phyloP scores from a whole-genome alignment of 345 rosid species.

The Rhodamnia argentea region DNA sequence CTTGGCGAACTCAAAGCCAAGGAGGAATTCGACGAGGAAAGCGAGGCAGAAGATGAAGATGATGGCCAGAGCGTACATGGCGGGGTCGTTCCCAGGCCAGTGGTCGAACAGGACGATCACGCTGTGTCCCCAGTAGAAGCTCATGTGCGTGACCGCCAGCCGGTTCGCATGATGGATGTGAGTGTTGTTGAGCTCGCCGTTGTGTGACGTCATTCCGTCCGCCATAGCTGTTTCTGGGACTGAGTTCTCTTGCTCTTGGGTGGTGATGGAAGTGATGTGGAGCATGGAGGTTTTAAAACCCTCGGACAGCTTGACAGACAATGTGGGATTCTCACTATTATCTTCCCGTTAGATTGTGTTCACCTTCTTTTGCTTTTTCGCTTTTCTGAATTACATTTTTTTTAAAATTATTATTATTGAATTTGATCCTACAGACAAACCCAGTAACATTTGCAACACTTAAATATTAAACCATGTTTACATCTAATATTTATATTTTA shows the following conservation, averaged over 20 bases:
- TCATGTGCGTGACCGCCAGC: conserved; percentile 17
- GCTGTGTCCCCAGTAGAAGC: conserved; percentile 65
- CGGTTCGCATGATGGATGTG: neutral
- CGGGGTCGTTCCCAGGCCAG: conserved; percentile 60
- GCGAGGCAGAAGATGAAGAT: conserved; percentile 53
- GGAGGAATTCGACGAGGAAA: conserved; percentile 45
- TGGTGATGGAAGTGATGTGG: neutral
- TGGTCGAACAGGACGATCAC: conserved; percentile 51
- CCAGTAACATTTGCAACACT: neutral
- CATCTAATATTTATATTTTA: too few species aligned
- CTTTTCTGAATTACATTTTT: neutral
- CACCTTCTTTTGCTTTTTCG: neutral
- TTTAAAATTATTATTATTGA: neutral
- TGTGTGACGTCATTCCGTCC: neutral
- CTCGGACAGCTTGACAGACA: neutral
- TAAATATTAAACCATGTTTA: too few species aligned
- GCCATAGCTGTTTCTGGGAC: neutral
- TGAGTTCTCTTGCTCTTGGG: neutral
- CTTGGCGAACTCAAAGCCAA: conserved; percentile 26
- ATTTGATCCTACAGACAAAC: neutral
- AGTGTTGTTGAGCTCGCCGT: neutral
- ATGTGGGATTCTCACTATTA: neutral
- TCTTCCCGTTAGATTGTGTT: neutral
- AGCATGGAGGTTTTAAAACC: neutral
- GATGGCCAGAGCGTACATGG: conserved; percentile 63